Evolutionary conservation across 306 rosid species (phyloP).

Genomic region (Vicia faba): DNA sequence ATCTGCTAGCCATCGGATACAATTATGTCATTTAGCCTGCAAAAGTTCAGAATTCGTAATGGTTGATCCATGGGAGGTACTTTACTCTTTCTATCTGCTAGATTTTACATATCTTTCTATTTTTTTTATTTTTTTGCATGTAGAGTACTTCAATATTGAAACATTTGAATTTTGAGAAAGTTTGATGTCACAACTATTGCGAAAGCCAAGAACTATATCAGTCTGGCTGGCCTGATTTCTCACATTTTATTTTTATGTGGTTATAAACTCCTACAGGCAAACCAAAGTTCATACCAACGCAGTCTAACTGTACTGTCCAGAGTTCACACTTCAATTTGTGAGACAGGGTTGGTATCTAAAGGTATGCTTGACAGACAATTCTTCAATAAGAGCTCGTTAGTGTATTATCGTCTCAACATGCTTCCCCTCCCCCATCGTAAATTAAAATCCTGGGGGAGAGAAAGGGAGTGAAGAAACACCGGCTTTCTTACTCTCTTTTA

Average conservation of each 20-base stretch:
- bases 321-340: constrained; percentile 55
- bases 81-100: no score
- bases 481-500: constrained; percentile 20
- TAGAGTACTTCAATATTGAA: constrained; percentile 10
- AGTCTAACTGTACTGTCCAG: constrained; percentile 67
- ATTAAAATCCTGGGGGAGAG: constrained; percentile 19
- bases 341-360: constrained; percentile 54
- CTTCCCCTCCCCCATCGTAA: neutral
- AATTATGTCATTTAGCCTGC: constrained; percentile 68
- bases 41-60: constrained; percentile 74
- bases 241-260: constrained; percentile 29
- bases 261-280: constrained; percentile 58
- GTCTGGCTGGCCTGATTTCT: constrained; percentile 8
- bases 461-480: neutral
- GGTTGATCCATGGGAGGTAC: constrained; percentile 99
- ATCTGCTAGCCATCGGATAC: constrained; percentile 75
- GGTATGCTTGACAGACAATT: constrained; percentile 48
- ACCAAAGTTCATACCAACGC: constrained; percentile 70
- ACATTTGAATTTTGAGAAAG: constrained; percentile 8
- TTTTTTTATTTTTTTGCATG: constrained; percentile 12
- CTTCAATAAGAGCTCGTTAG: neutral
- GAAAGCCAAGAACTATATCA: neutral
- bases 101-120: neutral
- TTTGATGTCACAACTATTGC: neutral
- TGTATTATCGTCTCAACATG: constrained; percentile 5